Conservation (phyloP, 305 asterid genomes). For the Solanum hybrid region DNA sequence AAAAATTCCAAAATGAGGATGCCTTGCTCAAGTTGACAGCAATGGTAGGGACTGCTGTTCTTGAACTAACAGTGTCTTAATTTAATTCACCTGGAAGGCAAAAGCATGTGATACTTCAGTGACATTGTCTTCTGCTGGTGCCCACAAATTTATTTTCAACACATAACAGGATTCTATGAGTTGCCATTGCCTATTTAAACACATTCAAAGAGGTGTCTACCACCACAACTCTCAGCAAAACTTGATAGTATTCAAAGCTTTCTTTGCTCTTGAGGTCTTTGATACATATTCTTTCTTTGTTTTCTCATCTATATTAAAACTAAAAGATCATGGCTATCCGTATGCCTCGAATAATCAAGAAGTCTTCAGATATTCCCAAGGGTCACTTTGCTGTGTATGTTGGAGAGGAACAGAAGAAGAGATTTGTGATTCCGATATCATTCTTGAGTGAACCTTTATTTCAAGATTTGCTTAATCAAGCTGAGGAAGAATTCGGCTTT, state of each 20-base stretch:
- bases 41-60: not conserved
- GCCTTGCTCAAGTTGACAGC: not conserved
- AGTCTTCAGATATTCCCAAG: not conserved
- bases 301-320: not conserved
- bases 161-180: not conserved
- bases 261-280: not conserved
- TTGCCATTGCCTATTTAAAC: not conserved
- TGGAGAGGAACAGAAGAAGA: not conserved
- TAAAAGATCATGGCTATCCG: not conserved
- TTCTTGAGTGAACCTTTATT: not conserved
- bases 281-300: not conserved
- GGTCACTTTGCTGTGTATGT: not conserved
- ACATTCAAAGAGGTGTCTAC: not conserved
- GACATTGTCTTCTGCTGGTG: not conserved
- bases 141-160: not conserved
- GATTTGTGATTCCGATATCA: not conserved
- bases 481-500: conserved; percentile 2
- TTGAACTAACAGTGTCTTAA: not conserved
- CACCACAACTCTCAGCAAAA: not conserved
- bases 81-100: not conserved
- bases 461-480: conserved; percentile 7
- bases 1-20: not conserved
- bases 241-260: not conserved
- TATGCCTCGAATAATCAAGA: not conserved
- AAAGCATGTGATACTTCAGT: not conserved